Evolutionary conservation across 768 basidiomycete species (phyloP).

Genomic region (Plicaturopsis crispa): DNA sequence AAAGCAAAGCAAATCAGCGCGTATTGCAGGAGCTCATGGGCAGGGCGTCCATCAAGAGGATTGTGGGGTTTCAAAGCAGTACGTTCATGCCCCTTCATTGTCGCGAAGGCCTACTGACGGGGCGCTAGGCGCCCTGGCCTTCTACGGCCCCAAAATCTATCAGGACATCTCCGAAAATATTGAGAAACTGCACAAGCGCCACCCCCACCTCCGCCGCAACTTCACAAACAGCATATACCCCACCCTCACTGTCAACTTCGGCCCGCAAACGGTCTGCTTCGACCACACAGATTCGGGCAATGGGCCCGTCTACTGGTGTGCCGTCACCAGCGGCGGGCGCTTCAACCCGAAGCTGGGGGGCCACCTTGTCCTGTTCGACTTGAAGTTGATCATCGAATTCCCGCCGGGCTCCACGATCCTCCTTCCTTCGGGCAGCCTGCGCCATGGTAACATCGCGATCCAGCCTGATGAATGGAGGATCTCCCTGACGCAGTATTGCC

Average conservation of each 20-base stretch:
- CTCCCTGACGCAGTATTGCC: conserved; percentile 19
- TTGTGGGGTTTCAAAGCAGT: conserved; percentile 7
- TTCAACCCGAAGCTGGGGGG: conserved; percentile 1
- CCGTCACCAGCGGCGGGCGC: neutral
- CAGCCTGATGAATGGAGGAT: conserved; percentile 9
- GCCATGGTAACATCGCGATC: conserved; percentile 15
- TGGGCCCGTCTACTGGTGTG: neutral
- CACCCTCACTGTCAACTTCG: conserved; percentile 1
- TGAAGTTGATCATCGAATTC: neutral
- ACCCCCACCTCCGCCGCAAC: neutral
- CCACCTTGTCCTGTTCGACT: neutral
- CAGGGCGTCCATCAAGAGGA: neutral
- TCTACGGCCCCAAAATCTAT: conserved; percentile 4
- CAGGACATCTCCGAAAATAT: neutral
- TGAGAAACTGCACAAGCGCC: neutral
- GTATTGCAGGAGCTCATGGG: neutral
- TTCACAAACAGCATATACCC: conserved; percentile 1
- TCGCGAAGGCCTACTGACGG: too few relatives aligned
- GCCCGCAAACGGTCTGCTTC: neutral
- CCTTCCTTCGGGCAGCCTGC: conserved; percentile 4
- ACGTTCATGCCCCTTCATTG: neutral
- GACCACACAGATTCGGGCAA: neutral
- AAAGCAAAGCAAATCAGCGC: neutral
- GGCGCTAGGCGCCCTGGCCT: conserved; percentile 2
- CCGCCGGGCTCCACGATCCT: conserved; percentile 3